Evolutionary conservation across 805 yeast genomes (phyloP), one percentile per base, ranked within the genome.

Genomic region (Teunomyces pallodes): DNA sequence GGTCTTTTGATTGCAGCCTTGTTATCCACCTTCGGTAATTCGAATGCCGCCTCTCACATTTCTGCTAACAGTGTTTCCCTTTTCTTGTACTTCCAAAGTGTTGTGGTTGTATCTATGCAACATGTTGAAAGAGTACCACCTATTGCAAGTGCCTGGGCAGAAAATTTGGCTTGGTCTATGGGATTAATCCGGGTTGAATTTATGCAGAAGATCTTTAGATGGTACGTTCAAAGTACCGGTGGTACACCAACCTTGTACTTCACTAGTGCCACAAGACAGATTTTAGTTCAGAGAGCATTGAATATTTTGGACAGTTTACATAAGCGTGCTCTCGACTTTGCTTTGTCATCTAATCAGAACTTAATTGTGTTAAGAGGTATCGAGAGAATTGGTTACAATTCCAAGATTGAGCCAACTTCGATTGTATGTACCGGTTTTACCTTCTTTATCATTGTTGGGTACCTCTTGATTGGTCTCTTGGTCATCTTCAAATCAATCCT

Each of bases 121-220:
- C 86, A 86, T 52, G 96, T 90, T 42, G 89, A 85, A 59, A 75
- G 86, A 49, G 84, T 88, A 4, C 97, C 97, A 7, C 97, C 97
- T 13, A 89, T 91, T 59, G 97, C 96, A 7, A 78, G 87, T 9
- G 83, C 96, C 8, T 91, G 97, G 97, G 75, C 90, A 5, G 95
- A 88, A 65, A 90, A 91, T 61, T 74, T 91, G 60, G 90, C 90
- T 27, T 91, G 97, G 97, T 88, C 96, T 1, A 87, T 91, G 87
- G 97, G 97, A 2, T 75, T 91, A 50, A 88, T 91, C 56, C 75
- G 85, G 62, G 79, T 87, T 36, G 59, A 61, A 2, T 91, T 90
- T 63, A 87, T 91, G 96, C 96, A 91, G 67, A 72, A 81, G 51
- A 84, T 87, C 52, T 85, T 87, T 65, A 74, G 92, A 57, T 87